phyloP scores from a whole-genome alignment of 257 asterid species.

The Osmanthus fragrans region DNA sequence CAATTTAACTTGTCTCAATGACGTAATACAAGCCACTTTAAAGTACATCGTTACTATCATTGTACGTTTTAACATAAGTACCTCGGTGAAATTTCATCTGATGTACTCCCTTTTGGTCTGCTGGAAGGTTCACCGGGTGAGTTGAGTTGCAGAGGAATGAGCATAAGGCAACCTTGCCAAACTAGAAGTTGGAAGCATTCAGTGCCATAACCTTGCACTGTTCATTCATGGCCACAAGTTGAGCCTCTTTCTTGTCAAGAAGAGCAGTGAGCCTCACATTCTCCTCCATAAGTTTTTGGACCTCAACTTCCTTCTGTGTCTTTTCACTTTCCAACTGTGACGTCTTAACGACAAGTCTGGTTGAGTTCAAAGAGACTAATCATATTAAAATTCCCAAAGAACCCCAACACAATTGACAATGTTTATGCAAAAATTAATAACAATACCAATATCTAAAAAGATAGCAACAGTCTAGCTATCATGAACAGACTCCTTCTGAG shows the following conservation, averaged over 20 bases:
- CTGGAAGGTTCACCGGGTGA: constrained; percentile 14
- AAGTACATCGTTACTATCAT: constrained; percentile 11
- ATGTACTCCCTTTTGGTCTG: constrained; percentile 14
- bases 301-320: constrained; percentile 87
- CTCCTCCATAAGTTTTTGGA: constrained; percentile 89
- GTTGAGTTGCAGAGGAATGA: background rate
- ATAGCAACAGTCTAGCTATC: background rate
- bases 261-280: constrained; percentile 67
- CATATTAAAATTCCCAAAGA: constrained; percentile 11
- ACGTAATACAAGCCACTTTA: constrained; percentile 19
- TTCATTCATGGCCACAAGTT: constrained; percentile 94
- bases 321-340: constrained; percentile 86
- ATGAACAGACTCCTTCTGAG: background rate
- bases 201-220: constrained; percentile 97
- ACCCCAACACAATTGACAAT: constrained; percentile 1
- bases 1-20: constrained; percentile 10
- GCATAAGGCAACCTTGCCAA: background rate
- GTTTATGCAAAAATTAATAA: background rate
- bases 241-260: constrained; percentile 98
- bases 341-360: constrained; percentile 82
- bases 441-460: background rate
- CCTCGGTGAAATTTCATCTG: constrained; percentile 17
- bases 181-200: constrained; percentile 55
- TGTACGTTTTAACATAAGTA: constrained; percentile 17
- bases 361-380: constrained; percentile 28